Evolutionary conservation across 768 basidiomycete genomes (phyloP).

Genomic region (Collybiopsis confluens): DNA sequence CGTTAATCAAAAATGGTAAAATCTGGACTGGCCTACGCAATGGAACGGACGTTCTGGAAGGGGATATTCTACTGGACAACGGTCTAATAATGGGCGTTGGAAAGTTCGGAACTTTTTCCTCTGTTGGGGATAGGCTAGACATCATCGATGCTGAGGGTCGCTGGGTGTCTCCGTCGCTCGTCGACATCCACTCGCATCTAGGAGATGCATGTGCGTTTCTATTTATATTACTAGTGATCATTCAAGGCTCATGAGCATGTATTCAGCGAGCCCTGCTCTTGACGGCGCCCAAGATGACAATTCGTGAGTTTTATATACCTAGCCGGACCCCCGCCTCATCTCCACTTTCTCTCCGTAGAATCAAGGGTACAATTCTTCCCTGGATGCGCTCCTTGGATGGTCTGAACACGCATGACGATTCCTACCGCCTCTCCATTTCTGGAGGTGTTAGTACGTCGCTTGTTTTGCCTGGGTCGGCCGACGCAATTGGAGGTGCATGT

Average conservation of each 20-base stretch:
- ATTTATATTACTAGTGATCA: no score
- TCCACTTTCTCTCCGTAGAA: not conserved
- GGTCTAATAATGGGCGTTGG: conserved; percentile 41
- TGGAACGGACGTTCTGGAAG: conserved; percentile 40
- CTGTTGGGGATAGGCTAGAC: conserved; percentile 23
- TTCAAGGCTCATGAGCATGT: no score
- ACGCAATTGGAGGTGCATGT: conserved; percentile 43
- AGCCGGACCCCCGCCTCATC: no score
- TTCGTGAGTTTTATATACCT: conserved; percentile 24
- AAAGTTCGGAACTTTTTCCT: conserved; percentile 13
- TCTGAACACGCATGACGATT: conserved; percentile 72
- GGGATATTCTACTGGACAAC: conserved; percentile 44
- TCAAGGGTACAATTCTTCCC: conserved; percentile 35
- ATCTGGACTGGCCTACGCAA: conserved; percentile 55
- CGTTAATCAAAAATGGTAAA: conserved; percentile 50
- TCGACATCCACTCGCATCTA: conserved; percentile 48
- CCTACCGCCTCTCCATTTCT: conserved; percentile 58
- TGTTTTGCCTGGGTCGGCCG: conserved; percentile 68
- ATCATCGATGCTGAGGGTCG: conserved; percentile 43
- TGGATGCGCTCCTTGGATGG: conserved; percentile 72
- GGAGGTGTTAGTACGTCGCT: conserved; percentile 80
- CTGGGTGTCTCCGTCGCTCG: conserved; percentile 56
- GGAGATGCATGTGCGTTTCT: conserved; percentile 16
- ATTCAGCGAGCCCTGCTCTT: conserved; percentile 24
- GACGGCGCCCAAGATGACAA: conserved; percentile 47